Percentiles rank a stretch among this genome's conserved stretches.
Evolutionary conservation across 345 rosid species (phyloP).

Genomic region (thale cress (Arabidopsis thaliana)): TAIR10.1 NC_003076.8:233001-233500

Average conservation of each 20-base stretch:
- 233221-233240: constrained; percentile 77
- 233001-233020: constrained; percentile 31
- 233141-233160: neutral
- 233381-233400: constrained; percentile 86
- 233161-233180: neutral
- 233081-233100: constrained; percentile 50
- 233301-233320: constrained; percentile 47
- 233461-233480: constrained; percentile 97
- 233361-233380: constrained; percentile 74
- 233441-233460: constrained; percentile 80
- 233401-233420: constrained; percentile 99
- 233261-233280: constrained; percentile 58
- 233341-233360: constrained; percentile 84
- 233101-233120: neutral
- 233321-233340: constrained; percentile 83
- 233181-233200: neutral
- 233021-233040: constrained; percentile 25
- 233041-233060: constrained; percentile 63
- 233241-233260: constrained; percentile 67
- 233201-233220: constrained; percentile 80
- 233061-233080: constrained; percentile 35
- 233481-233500: constrained; percentile 71
- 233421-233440: constrained; percentile 91
- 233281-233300: constrained; percentile 38
- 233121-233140: constrained; percentile 3